Base-by-base conservation (phyloP, 129 eudicot species). In the Solidago caesia region DNA sequence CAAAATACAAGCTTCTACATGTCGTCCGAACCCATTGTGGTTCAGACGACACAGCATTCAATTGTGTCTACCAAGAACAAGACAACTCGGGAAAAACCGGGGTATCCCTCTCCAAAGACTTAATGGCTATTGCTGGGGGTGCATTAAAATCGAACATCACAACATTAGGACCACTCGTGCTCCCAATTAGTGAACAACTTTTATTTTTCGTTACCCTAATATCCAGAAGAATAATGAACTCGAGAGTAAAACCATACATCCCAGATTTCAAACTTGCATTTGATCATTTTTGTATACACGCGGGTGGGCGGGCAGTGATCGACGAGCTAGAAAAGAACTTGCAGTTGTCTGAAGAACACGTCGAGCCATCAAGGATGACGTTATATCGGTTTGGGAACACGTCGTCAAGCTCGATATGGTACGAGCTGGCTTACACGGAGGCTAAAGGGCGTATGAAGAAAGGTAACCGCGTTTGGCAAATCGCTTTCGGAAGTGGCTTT, bases 341-440 rank as follows among this genome's bases (percentile, higher is more conserved):
- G 44, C 84, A 79, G 79, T 70, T 88, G 6, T 73, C 74, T 27
- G 75, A 80, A 21, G 60, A 62, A 6, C 93, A 85, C 56, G 89
- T 85, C 46, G 93, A 88, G 81, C 86, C 93, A 45, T 88, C 93
- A 5, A 71, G 93, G 63, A 88, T 88, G 93, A 88, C 89, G 75
- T 82, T 88, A 21, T 82, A 88, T 53, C 27, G 93, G 81, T 88
- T 88, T 4, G 89, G 92, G 21, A 88, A 88, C 75, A 88, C 92
- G 67, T 85, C 89, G 6, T 88, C 92, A 11, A 88, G 92, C 59
- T 88, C 92, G 67, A 84, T 87, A 16, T 88, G 92, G 92, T 84
- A 87, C 11, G 92, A 87, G 75, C 44, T 88, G 70, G 89, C 86
- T 21, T 88, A 85, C 56, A 83, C 79, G 41, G 92, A 88, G 84